Percentiles rank a stretch among this genome's conserved stretches.
phyloP scores from a whole-genome alignment of 1,284 basidiomycete genomes.

The Microbotryomycetes sp. region DNA sequence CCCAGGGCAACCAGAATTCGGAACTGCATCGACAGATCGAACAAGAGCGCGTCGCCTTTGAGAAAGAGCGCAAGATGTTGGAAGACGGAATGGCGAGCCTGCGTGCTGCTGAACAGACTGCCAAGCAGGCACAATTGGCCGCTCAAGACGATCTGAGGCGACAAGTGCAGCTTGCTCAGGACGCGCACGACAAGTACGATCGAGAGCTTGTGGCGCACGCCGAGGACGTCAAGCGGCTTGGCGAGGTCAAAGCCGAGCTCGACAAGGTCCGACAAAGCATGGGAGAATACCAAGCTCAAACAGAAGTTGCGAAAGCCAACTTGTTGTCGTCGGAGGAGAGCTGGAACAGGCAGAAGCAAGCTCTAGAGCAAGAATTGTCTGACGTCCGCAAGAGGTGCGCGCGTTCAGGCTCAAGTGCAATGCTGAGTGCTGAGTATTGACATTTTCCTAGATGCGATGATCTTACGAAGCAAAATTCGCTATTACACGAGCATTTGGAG shows the following conservation, averaged over 20 bases:
- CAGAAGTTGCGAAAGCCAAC: conserved; percentile 68
- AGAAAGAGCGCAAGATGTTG: conserved; percentile 62
- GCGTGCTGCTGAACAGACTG: conserved; percentile 52
- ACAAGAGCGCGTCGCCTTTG: conserved; percentile 56
- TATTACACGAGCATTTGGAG: conserved; percentile 77
- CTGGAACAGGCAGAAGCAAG: conserved; percentile 68
- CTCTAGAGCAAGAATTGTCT: conserved; percentile 65
- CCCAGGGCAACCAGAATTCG: conserved; percentile 49
- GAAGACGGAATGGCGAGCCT: conserved; percentile 52
- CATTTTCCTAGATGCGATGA: conserved; percentile 56
- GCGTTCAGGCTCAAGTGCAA: not conserved
- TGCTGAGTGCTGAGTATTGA: not conserved
- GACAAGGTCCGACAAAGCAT: conserved; percentile 41
- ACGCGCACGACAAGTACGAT: conserved; percentile 71
- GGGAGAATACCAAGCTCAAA: conserved; percentile 53
- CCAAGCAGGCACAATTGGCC: conserved; percentile 55
- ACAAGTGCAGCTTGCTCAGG: conserved; percentile 64
- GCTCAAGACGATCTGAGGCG: conserved; percentile 58
- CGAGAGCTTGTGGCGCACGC: conserved; percentile 75
- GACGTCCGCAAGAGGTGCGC: conserved; percentile 61
- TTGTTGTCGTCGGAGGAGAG: conserved; percentile 61
- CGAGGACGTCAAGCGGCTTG: conserved; percentile 65
- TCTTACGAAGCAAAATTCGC: conserved; percentile 64
- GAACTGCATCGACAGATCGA: conserved; percentile 56
- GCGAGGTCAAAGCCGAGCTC: conserved; percentile 59